Evolutionary conservation across 768 basidiomycete species (phyloP).

Genomic region (Amanita subjunquillea): DNA sequence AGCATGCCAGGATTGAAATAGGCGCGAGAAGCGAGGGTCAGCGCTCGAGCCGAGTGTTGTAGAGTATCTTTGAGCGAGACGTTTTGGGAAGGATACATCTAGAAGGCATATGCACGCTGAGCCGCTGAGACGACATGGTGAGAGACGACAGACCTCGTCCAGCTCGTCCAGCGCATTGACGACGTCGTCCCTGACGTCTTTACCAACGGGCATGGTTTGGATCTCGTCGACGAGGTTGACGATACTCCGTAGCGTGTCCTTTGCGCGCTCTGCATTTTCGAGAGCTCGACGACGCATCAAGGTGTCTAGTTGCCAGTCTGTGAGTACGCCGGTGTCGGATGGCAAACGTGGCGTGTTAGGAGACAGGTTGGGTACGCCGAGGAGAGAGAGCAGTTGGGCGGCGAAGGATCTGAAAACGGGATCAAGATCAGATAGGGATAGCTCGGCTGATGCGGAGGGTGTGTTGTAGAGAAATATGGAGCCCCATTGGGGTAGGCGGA

Average conservation of each 20-base stretch:
- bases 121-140: not conserved
- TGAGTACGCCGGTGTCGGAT: conserved; percentile 22
- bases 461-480: conserved; percentile 75
- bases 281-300: conserved; percentile 58
- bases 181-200: conserved; percentile 66
- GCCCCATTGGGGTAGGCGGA: conserved; percentile 92
- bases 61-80: conserved; percentile 37
- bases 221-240: conserved; percentile 78
- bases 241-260: conserved; percentile 76
- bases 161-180: conserved; percentile 60
- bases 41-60: conserved; percentile 49
- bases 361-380: conserved; percentile 67
- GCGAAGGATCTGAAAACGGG: conserved; percentile 55
- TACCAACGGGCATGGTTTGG: conserved; percentile 84
- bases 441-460: conserved; percentile 18
- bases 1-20: conserved; percentile 98
- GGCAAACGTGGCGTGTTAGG: conserved; percentile 23
- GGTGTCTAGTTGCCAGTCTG: conserved; percentile 76
- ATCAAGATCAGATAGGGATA: conserved; percentile 35
- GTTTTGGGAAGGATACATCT: conserved; percentile 30
- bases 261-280: conserved; percentile 58
- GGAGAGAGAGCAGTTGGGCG: conserved; percentile 64
- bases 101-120: not conserved
- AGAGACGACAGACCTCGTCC: conserved; percentile 45
- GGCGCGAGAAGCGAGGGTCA: conserved; percentile 65